Evolutionary conservation across 176 grass and related monocot genomes (phyloP).

Genomic region (Metroxylon sagu): DNA sequence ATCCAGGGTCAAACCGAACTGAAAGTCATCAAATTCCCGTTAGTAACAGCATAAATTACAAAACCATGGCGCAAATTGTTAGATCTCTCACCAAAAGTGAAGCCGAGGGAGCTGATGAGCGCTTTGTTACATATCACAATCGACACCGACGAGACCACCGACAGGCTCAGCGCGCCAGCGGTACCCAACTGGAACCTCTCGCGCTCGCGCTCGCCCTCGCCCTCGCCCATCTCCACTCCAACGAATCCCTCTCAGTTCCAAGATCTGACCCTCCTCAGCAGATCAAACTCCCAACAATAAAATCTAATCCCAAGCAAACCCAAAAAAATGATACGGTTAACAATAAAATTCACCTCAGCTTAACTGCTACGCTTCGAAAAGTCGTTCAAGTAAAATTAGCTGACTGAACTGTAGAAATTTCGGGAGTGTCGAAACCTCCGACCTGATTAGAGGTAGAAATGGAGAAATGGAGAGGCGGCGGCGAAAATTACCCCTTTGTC

Average conservation of each 20-base stretch:
- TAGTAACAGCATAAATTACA: neutral
- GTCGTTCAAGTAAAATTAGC: neutral
- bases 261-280: neutral
- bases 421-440: neutral
- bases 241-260: neutral
- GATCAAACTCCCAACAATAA: neutral
- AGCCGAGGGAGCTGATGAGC: constrained; percentile 19
- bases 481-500: neutral
- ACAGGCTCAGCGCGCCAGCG: constrained; percentile 28
- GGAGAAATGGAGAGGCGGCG: neutral
- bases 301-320: neutral
- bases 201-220: constrained; percentile 22
- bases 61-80: neutral
- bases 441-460: neutral
- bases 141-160: constrained; percentile 28
- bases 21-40: no score
- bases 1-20: no score
- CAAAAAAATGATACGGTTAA: neutral
- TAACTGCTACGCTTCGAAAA: neutral
- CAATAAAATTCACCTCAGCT: neutral
- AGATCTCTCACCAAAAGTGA: constrained; percentile 23
- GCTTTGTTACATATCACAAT: constrained; percentile 32
- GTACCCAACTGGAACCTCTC: constrained; percentile 25
- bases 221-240: constrained; percentile 17
- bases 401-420: neutral